Evolutionary conservation across 2,329 filamentous ascomycete genomes (phyloP).

Genomic region (Fusarium subtropicale): DNA sequence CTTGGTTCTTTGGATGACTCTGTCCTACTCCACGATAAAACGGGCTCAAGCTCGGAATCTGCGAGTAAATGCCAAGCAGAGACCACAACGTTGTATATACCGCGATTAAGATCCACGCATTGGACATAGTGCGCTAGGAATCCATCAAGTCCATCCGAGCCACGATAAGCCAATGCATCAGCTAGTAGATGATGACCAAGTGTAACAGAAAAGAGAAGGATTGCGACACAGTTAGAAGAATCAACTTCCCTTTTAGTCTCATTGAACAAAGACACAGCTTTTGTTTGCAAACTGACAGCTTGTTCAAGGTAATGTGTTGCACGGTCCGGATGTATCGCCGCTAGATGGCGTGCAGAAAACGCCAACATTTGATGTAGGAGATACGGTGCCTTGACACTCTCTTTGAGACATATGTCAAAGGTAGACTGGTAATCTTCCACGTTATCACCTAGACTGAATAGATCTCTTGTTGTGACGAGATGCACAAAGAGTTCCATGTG

Average conservation of each 20-base stretch:
- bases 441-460: constrained; percentile 13
- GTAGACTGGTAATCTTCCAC: background rate
- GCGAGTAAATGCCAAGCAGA: constrained; percentile 11
- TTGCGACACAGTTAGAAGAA: constrained; percentile 17
- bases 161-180: constrained; percentile 12
- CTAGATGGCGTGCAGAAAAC: constrained; percentile 34
- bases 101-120: constrained; percentile 26
- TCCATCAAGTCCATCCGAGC: accelerated
- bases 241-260: background rate
- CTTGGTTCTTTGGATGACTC: background rate
- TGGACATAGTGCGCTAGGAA: constrained; percentile 21
- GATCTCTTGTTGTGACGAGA: background rate
- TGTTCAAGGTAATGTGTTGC: background rate
- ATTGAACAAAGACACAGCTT: constrained; percentile 32
- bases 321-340: background rate
- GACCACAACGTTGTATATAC: constrained; percentile 10
- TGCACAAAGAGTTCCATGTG: constrained; percentile 33
- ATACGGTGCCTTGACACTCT: constrained; percentile 15
- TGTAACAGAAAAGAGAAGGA: constrained; percentile 24
- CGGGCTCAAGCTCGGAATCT: constrained; percentile 2
- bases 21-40: constrained; percentile 14
- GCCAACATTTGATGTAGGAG: constrained; percentile 29
- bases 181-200: constrained; percentile 30
- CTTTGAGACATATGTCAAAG: background rate
- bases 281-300: constrained; percentile 18